phyloP scores from a whole-genome alignment of 306 rosid species.

The Cucurbita ficifolia region DNA sequence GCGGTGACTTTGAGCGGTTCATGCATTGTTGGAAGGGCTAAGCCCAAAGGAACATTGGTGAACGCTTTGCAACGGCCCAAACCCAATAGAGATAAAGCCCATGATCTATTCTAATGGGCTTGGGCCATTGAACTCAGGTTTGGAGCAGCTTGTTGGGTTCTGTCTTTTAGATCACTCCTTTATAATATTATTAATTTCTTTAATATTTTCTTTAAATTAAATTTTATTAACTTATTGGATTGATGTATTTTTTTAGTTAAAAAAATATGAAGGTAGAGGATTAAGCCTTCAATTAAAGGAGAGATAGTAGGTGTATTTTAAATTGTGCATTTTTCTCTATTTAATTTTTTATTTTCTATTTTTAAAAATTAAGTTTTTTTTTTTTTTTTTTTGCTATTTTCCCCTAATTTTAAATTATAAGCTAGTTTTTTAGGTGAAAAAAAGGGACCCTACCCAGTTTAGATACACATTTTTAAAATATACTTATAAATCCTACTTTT shows the following conservation, averaged over 20 bases:
- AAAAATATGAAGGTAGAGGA: neutral
- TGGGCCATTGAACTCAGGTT: neutral
- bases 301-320: neutral
- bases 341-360: too few relatives aligned
- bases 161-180: neutral
- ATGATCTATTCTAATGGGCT: neutral
- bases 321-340: too few relatives aligned
- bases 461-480: too few relatives aligned
- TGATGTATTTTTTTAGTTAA: neutral
- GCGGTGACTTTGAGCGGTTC: too few relatives aligned
- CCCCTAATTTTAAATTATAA: too few relatives aligned
- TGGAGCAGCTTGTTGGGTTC: neutral
- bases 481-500: too few relatives aligned
- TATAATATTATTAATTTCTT: neutral
- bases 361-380: too few relatives aligned
- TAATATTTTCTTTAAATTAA: too few relatives aligned
- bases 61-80: neutral
- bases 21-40: neutral
- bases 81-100: neutral
- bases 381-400: too few relatives aligned
- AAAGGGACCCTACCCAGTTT: too few relatives aligned
- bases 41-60: neutral
- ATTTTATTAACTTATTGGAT: neutral
- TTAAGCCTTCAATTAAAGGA: neutral
- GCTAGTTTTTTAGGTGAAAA: too few relatives aligned